Base-by-base conservation (phyloP, 345 rosid species). In the Linum usitatissimum region DNA sequence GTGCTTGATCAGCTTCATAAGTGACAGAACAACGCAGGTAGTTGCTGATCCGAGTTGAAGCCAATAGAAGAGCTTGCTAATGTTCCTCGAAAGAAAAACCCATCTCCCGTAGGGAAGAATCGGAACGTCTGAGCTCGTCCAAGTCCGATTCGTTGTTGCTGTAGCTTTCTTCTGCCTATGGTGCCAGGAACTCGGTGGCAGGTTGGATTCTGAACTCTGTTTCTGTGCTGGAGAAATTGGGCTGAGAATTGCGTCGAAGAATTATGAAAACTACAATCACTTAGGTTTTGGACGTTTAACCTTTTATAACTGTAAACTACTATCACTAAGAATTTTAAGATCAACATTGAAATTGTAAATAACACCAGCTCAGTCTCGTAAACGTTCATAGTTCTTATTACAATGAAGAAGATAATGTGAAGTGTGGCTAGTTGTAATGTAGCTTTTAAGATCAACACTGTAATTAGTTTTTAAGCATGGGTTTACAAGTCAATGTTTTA, bases 41-140 rank as follows among this genome's bases (percentile, higher is more conserved):
- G 76, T 70, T 7, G 95, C 98, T 6, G 98, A 88, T 18, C 86
- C 74, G 59, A 91, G 80, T 75, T 91, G 96, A 34, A 91, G 96
- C 98, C 98, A 88, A 59, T 86, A 78, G 36, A 91, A 82, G 64
- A 88, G 72, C 57, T 79, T 80, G 67, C 98, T 88, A 54, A 88
- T 72, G 31, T 88, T 79, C 70, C 81, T 77, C 13, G 95, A 70
- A 5, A 82, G 79, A 66, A 78, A 88, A 53, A 84, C 65, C 98
- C 98, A 88, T 71, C 66, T 74, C 17, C 77, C 84, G 39, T 86
- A 88, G 0, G 97, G 90, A 9, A 91, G 74, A 58, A 91, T 77
- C 30, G 94, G 97, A 57, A 84, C 94, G 23, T 91, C 94, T 10
- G 90, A 79, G 63, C 79, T 75, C 30, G 62, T 77, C 94, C 97